Conservation (phyloP, 148 eudicot species). For the Salicornia ramosissima region DNA sequence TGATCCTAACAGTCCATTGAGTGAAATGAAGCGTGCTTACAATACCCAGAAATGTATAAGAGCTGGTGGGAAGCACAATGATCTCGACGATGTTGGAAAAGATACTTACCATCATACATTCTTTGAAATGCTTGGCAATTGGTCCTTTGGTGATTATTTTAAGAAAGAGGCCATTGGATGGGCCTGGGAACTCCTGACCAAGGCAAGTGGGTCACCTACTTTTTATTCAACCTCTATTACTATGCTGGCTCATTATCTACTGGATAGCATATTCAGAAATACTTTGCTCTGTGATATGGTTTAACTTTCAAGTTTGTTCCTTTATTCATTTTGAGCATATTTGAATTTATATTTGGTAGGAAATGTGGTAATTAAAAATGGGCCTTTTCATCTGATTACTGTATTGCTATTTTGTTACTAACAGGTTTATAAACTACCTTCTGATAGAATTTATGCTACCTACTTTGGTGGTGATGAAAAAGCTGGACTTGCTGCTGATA, state of each 20-base stretch:
- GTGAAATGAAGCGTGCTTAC: constrained; percentile 85
- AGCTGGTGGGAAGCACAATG: constrained; percentile 98
- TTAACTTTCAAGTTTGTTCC: no score
- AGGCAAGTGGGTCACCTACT: constrained; percentile 36
- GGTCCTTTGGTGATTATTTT: constrained; percentile 97
- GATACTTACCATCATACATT: constrained; percentile 98
- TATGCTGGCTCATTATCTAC: not conserved
- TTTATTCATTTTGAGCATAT: not conserved
- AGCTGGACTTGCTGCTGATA: constrained; percentile 77
- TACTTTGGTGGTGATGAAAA: constrained; percentile 97
- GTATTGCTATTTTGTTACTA: not conserved
- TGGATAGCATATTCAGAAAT: not conserved
- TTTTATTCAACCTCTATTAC: not conserved
- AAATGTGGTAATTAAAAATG: not conserved
- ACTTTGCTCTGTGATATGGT: not conserved
- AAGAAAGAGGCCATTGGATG: constrained; percentile 83
- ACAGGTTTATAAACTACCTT: constrained; percentile 74
- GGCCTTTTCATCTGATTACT: not conserved
- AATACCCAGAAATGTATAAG: constrained; percentile 95
- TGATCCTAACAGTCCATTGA: constrained; percentile 78
- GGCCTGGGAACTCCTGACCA: constrained; percentile 94
- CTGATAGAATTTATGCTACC: constrained; percentile 78
- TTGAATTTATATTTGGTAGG: no score
- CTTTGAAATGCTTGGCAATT: constrained; percentile 98
- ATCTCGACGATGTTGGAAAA: constrained; percentile 97